Base-by-base conservation (phyloP, 176 grass and related monocot genomes). In the Carex scoparia region DNA sequence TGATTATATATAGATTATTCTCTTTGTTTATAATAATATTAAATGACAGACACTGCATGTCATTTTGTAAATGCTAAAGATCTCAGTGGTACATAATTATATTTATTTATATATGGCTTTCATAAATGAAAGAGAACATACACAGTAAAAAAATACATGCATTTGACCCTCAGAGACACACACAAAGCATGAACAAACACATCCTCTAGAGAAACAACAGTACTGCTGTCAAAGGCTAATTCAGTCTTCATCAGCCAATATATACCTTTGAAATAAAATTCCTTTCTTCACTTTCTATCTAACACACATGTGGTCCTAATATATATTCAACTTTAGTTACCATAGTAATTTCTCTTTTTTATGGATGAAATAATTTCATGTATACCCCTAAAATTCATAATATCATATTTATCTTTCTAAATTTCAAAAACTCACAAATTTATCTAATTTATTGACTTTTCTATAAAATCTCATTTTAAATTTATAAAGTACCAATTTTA, bases 241-340 rank as follows among this genome's bases (percentile, higher is more conserved):
- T 76, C 49, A 19, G 27, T 77, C 73, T 75, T 77, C 48, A 15
- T 77, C 48, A 31, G 49, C 27, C 10, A 77, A 55, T 54, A 57
- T 77, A 77, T 56, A 56, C 73, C 73, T 32, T 56, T 32, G n/a
- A 77, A 53, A 77, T 2, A 77, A 30, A 75, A 53, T 75, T 30
- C 71, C 19, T 77, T 77, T 33, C 23, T 77, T 77, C 49, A 33
- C 23, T 31, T 48, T 46, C 42, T 14, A 31, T 40, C 38, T 40
- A 40, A 6, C 38, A 8, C 19, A 8, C 49, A 31, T 33, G 49
- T 77, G 46, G 73, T 77, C 73, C 73, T 54, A 27, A 77, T 77
- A 51, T 74, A 74, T 51, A 56, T 55, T 12, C 23, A 77, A 77
- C 46, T 77, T 61, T 60, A 40, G 38, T 60, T 65, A 65, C 62